phyloP scores from a whole-genome alignment of 2,329 filamentous ascomycete species.

The Neopestalotiopsis sp. region DNA sequence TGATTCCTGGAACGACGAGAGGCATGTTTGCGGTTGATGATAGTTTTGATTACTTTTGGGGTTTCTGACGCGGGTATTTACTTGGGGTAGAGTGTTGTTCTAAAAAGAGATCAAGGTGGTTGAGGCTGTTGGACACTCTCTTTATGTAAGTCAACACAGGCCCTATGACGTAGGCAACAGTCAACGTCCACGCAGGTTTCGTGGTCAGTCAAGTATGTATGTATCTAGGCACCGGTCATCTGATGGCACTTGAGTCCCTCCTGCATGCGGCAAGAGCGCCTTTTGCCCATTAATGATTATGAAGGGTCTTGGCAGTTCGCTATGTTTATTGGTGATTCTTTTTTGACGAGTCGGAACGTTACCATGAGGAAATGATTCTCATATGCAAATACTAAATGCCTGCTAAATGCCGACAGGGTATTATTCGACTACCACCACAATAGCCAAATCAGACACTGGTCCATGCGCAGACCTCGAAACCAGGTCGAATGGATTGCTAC shows the following conservation, averaged over 20 bases:
- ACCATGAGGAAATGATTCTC: not conserved
- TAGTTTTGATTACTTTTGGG: slow-evolving; percentile 1
- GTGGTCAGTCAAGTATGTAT: slow-evolving; percentile 1
- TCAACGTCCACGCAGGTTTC: slow-evolving; percentile 14
- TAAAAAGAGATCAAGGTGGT: not conserved
- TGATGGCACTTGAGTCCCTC: not conserved
- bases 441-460: not conserved
- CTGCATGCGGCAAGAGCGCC: slow-evolving; percentile 10
- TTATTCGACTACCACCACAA: not conserved
- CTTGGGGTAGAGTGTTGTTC: not conserved
- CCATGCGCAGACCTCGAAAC: not conserved
- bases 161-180: slow-evolving; percentile 13
- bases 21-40: slow-evolving; percentile 56
- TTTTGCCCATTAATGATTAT: not conserved
- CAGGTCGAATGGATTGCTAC: too few relatives aligned
- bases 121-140: not conserved
- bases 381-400: not conserved
- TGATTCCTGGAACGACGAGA: slow-evolving; percentile 67
- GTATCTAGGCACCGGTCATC: slow-evolving; percentile 5
- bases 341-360: not conserved
- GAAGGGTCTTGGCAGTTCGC: not conserved
- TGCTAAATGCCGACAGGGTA: not conserved
- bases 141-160: not conserved
- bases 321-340: not conserved
- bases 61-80: not conserved